phyloP scores from a whole-genome alignment of 345 rosid species.

The Clarkia xantiana region DNA sequence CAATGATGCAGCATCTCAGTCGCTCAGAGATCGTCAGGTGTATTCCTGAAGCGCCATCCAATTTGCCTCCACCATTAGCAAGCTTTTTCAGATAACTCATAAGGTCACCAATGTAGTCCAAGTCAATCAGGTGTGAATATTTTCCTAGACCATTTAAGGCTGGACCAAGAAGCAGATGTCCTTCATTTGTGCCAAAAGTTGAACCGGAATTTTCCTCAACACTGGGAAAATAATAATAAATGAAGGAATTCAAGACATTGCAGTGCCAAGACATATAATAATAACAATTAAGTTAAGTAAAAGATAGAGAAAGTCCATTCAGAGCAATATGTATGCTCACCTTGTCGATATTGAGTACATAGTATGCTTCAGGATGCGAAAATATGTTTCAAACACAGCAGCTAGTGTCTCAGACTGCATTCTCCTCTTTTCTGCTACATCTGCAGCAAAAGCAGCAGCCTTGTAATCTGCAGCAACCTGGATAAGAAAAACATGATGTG shows the following conservation, averaged over 20 bases:
- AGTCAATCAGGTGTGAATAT: conserved; percentile 70
- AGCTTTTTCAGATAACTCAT: conserved; percentile 78
- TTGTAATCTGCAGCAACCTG: conserved; percentile 85
- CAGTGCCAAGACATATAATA: no score
- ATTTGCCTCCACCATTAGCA: conserved; percentile 38
- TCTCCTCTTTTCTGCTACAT: conserved; percentile 43
- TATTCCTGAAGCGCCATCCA: conserved; percentile 25
- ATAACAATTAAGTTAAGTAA: no score
- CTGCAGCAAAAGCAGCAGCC: conserved; percentile 46
- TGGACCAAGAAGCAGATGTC: conserved; percentile 65
- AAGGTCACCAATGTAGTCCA: conserved; percentile 82
- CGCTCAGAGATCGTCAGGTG: conserved; percentile 52
- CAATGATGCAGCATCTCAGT: conserved; percentile 80
- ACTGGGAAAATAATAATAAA: conserved; percentile 3
- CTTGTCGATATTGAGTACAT: conserved; percentile 36
- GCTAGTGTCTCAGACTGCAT: conserved; percentile 76
- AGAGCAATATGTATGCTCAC: conserved; percentile 15
- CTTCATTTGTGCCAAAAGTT: conserved; percentile 21
- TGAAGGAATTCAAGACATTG: not conserved
- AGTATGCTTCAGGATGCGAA: conserved; percentile 74
- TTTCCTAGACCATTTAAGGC: conserved; percentile 79
- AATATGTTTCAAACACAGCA: conserved; percentile 80
- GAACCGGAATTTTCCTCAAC: conserved; percentile 20
- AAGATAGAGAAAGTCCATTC: no score
- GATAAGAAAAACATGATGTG: not conserved